These are phyloP conservation scores for Aristolochia californica DNA, from an alignment of 164 flowering plant species.

Conservation along the genomic window DNA sequence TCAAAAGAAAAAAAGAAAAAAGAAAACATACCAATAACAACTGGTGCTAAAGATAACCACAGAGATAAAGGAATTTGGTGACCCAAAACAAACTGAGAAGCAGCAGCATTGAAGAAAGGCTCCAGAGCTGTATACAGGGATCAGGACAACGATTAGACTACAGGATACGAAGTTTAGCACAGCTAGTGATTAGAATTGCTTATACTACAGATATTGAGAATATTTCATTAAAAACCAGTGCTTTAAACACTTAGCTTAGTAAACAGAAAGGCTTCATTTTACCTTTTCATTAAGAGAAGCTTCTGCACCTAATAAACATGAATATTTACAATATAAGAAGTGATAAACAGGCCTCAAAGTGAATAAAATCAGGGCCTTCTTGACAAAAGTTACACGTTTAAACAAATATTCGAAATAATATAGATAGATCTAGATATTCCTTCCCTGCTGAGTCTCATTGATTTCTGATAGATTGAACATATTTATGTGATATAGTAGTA, in stretches of 20 bases:
- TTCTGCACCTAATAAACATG: not conserved
- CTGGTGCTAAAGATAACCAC: constrained; percentile 59
- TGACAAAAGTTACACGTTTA: too few relatives aligned
- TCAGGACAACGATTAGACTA: constrained; percentile 4
- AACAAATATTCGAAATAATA: too few relatives aligned
- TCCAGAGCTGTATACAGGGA: constrained; percentile 36
- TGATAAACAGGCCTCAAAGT: not conserved
- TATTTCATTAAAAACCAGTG: too few relatives aligned
- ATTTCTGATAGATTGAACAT: too few relatives aligned
- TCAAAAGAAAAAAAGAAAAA: not conserved
- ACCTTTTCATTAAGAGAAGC: not conserved
- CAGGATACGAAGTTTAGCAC: not conserved
- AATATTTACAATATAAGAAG: not conserved
- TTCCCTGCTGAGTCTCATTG: too few relatives aligned
- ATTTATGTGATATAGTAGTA: too few relatives aligned
- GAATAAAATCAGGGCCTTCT: not conserved
- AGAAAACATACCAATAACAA: constrained; percentile 37
- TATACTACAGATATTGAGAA: too few relatives aligned
- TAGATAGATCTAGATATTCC: too few relatives aligned
- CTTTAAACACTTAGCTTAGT: too few relatives aligned
- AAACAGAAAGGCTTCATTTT: too few relatives aligned
- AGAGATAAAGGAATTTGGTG: constrained; percentile 48
- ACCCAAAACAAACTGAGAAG: constrained; percentile 58
- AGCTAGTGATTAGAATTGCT: not conserved
- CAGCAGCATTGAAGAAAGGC: constrained; percentile 60